Conservation (phyloP, 1,284 basidiomycete genomes). For the Boletellus deceptivus region DNA sequence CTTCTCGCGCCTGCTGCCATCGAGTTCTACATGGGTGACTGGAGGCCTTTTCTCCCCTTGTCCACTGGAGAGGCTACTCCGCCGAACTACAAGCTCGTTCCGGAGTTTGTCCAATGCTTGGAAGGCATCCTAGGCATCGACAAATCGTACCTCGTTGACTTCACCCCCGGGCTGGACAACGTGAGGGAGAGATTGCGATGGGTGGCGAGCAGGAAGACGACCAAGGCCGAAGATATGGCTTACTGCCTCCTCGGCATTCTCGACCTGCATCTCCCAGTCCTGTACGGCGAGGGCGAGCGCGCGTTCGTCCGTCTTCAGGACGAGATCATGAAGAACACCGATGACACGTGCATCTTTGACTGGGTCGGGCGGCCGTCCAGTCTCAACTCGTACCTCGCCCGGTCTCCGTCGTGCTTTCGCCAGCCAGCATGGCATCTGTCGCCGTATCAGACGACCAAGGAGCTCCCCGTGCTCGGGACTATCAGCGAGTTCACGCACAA, state of each 20-base stretch:
- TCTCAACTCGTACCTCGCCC: slow-evolving; percentile 28
- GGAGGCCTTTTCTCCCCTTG: slow-evolving; percentile 18
- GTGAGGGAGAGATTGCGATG: slow-evolving; percentile 25
- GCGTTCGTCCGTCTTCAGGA: slow-evolving; percentile 30
- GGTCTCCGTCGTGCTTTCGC: slow-evolving; percentile 22
- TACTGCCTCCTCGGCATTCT: slow-evolving; percentile 31
- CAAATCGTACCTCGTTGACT: slow-evolving; percentile 16
- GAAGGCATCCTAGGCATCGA: slow-evolving; percentile 20
- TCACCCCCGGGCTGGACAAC: slow-evolving; percentile 20
- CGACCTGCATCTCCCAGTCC: slow-evolving; percentile 22
- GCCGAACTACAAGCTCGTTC: slow-evolving; percentile 19
- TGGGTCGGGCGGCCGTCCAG: slow-evolving; percentile 26
- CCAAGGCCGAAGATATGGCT: slow-evolving; percentile 26
- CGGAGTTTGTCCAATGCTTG: slow-evolving; percentile 18
- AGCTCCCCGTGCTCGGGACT: slow-evolving; percentile 4
- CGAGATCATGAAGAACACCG: slow-evolving; percentile 29
- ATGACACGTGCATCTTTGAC: slow-evolving; percentile 28
- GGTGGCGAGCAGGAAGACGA: slow-evolving; percentile 23
- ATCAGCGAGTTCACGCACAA: slow-evolving; percentile 14
- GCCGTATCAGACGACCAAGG: background rate
- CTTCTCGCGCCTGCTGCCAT: slow-evolving; percentile 25
- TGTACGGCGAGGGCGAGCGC: slow-evolving; percentile 25
- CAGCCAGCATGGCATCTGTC: slow-evolving; percentile 16
- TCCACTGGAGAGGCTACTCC: background rate
- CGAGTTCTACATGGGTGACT: slow-evolving; percentile 26